Evolutionary conservation across 2,329 filamentous ascomycete species (phyloP), one percentile per base, ranked within the genome.

Genomic region (Aspergillus piperis): DNA sequence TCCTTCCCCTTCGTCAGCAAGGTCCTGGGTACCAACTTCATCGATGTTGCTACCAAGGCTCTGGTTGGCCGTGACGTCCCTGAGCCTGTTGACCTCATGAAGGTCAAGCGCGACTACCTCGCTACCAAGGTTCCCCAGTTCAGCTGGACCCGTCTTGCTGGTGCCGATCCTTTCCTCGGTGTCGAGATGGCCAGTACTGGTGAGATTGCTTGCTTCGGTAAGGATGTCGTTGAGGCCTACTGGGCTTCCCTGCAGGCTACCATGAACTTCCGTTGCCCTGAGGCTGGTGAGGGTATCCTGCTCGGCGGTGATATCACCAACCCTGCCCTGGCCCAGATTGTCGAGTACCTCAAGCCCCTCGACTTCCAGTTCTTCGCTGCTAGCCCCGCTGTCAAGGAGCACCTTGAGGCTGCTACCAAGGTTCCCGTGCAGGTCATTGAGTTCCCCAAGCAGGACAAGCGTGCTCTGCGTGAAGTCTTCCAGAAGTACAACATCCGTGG

Each of bases 1-100:
- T 98, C 94, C 1, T 98, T 98, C 88, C 94, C 95, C 74, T 98
- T 98, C 78, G 92, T 96, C 75, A 94, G 90, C 86, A 98, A 98
- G 83, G 93, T 97, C 44, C 88, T 98, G 58, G 94, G 94, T 65
- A 90, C 88, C 72, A 97, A 98, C 86, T 97, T 98, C 83, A 96
- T 98, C 66, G 93, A 97, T 67, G 87, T 94, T 64, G 95, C 95
- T 57, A 96, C 93, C 74, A 94, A 92, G 79, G 95, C 94, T 56
- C 89, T 98, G 56, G 86, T 96, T 60, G 91, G 90, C 74, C 88
- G 90, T 75, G 83, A 94, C 58, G 90, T 98, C 3, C 94, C 95
- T 19, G 87, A 90, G 65, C 89, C 93, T 32, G 86, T 86, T 44
- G 94, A 99, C 72, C 87, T 95, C 63, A 99, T 99, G 95, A 83